A percentile compares a stretch with the other conserved stretches of the same genome.
Evolutionary conservation across 2,329 filamentous ascomycete species (phyloP).

Genomic region (Aspergillus intermedius): DNA sequence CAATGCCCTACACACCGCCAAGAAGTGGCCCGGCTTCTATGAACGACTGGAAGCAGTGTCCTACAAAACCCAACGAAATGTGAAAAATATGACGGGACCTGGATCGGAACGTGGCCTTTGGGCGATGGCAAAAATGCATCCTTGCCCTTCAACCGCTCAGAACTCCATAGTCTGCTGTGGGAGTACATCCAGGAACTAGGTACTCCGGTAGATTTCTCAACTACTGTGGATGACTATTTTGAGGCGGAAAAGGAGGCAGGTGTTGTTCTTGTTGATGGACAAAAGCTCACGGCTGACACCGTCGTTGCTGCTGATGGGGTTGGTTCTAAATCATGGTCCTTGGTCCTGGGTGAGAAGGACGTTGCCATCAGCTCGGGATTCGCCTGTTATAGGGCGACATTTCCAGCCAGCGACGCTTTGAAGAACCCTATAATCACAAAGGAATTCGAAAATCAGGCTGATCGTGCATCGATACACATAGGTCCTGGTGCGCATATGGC

Average conservation of each 20-base stretch:
- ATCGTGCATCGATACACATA: not conserved
- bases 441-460: not conserved
- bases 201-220: not conserved
- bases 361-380: slow-evolving; percentile 1
- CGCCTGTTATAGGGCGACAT: slow-evolving; percentile 2
- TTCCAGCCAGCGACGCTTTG: not conserved
- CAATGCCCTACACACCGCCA: not conserved
- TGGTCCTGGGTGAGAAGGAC: slow-evolving; percentile 3
- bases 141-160: slow-evolving; percentile 1
- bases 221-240: not conserved
- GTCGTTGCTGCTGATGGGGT: slow-evolving; percentile 4
- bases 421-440: slow-evolving; percentile 1
- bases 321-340: not conserved
- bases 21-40: too few relatives aligned
- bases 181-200: not conserved
- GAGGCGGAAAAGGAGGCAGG: not conserved
- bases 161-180: slow-evolving; percentile 1
- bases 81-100: slow-evolving; percentile 3
- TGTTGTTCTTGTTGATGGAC: not conserved
- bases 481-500: slow-evolving; percentile 4
- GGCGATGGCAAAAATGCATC: not conserved
- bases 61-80: slow-evolving; percentile 1
- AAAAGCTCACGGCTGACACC: slow-evolving; percentile 1
- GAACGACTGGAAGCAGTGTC: not conserved
- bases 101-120: slow-evolving; percentile 1